Percentiles rank a stretch among this genome's conserved stretches.
Evolutionary conservation across 345 rosid species (phyloP).

Genomic region (Rhizophora mangle): DNA sequence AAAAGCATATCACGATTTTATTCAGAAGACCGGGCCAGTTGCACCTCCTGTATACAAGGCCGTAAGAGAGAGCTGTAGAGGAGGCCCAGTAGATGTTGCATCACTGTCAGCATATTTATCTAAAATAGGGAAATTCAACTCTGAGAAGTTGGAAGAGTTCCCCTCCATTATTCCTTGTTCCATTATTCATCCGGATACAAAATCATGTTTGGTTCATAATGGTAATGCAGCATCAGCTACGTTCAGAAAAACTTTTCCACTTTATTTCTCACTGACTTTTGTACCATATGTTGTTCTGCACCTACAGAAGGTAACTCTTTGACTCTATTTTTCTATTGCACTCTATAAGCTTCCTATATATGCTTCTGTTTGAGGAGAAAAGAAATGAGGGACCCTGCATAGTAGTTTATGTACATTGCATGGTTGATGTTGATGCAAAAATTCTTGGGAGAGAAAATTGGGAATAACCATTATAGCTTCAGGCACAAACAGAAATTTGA

Average conservation of each 20-base stretch:
- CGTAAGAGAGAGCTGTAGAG: conserved; percentile 89
- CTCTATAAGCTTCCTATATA: conserved; percentile 3
- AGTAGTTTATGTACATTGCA: neutral
- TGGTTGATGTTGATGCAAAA: neutral
- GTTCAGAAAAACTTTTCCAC: conserved; percentile 93
- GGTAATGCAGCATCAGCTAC: conserved; percentile 86
- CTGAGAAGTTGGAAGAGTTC: conserved; percentile 64
- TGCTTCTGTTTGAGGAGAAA: conserved; percentile 5
- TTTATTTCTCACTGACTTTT: conserved; percentile 94
- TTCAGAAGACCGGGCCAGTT: conserved; percentile 98
- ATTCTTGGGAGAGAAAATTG: conserved; percentile 2
- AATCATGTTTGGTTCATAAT: conserved; percentile 76
- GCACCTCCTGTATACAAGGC: conserved; percentile 85
- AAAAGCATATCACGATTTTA: conserved; percentile 84
- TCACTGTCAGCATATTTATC: conserved; percentile 65
- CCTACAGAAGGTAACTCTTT: conserved; percentile 70
- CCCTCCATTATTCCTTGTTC: conserved; percentile 90
- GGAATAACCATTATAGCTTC: neutral
- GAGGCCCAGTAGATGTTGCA: conserved; percentile 71
- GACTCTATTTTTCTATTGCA: neutral
- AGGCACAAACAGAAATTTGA: neutral
- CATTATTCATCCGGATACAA: conserved; percentile 77
- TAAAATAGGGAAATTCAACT: conserved; percentile 41
- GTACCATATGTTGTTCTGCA: conserved; percentile 95
- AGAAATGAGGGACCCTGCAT: neutral